Base-by-base conservation (phyloP, 2,329 filamentous ascomycete genomes). In the Hypoxylon sp. region DNA sequence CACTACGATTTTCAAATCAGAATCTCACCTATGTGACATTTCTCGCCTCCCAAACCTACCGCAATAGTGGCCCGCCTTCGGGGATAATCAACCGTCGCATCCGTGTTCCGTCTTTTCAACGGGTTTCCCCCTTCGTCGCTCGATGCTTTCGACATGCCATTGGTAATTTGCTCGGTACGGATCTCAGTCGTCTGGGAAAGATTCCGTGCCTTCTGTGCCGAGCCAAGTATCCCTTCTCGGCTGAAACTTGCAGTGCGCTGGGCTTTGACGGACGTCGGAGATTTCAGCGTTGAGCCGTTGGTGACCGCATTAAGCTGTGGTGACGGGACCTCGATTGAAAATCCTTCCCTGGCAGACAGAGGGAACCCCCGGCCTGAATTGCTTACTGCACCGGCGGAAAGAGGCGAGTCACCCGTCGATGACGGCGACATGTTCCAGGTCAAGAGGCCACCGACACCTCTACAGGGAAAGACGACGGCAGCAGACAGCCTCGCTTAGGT, bases 1-100 rank as follows among this genome's bases (percentile, higher is more conserved):
- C 89, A 92, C 88, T 91, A 63, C 47, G 30, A 59, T 38, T 55
- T 56, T 55, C 44, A n/a, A 29, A 46, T 53, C 47, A 59, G 35
- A 34, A 49, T 47, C 29, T 45, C 35, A 51, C 35, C 41, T 52
- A 48, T 17, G 42, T 36, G 25, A 46, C 37, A 12, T 36, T 54
- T 46, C 26, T 40, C 52, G 20, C 36, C 45, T 48, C 45, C 47
- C 46, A 25, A 54, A 76, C 82, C 60, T 78, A 87, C 83, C 61
- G 84, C 84, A 64, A 87, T 87, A 19, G 82, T 87, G 29, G 84
- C 84, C 66, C 84, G 76, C 59, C 84, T 75, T 59, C 84, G 77
- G 11, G 84, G 84, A 65, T 87, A 87, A 67, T 87, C 83, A 36
- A 85, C 74, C 12, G 78, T 79, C 25, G 76, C 78, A 62, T 86